Base-by-base conservation (phyloP, 441 rosid genomes). In the Geranium incanum region DNA sequence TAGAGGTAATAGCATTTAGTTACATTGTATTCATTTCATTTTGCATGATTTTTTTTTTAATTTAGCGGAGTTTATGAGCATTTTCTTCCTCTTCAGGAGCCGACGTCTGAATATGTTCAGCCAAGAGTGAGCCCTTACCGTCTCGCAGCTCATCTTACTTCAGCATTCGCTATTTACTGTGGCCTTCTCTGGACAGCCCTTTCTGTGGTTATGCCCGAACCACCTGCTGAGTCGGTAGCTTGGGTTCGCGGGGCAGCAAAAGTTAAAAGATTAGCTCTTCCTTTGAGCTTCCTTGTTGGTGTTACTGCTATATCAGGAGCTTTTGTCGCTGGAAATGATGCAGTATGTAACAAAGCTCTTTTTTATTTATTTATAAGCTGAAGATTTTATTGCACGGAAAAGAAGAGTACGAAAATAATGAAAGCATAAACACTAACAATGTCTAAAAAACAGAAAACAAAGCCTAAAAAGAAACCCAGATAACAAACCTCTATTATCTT, bases 311-410 rank as follows among this genome's bases (percentile, higher is more conserved):
- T 94, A 36, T 89, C 97, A 39, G 97, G 99, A 43, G 99, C 97
- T 19, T 92, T 94, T 73, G 97, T 92, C 38, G 97, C 97, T 50
- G 97, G 99, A 78, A 92, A 94, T 78, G 99, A 94, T 86, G 97
- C 97, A 71, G 99, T 89, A 80, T 66, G 95, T 64, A 36, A 48
- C 59, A 50, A 66, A 52, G 62, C 50, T 12, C 15, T 12, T 12
- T 55, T 28, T 60, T 68, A 16, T 19, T 45, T 48, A 21, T 21
- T 21, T 21, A 21, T 21, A 21, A 21, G 21, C 21, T 21, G 21
- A 21, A 21, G 21, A 21, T 21, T 21, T 21, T 21, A 21, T 21
- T 21, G 21, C 21, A 21, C 21, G 21, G 21, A 21, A 21, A 21
- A 21, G 21, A 21, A 21, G 21, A 21, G 21, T 21, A 21, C 21